phyloP scores from a whole-genome alignment of 2,329 filamentous ascomycete species.

The Calonectria pteridis region DNA sequence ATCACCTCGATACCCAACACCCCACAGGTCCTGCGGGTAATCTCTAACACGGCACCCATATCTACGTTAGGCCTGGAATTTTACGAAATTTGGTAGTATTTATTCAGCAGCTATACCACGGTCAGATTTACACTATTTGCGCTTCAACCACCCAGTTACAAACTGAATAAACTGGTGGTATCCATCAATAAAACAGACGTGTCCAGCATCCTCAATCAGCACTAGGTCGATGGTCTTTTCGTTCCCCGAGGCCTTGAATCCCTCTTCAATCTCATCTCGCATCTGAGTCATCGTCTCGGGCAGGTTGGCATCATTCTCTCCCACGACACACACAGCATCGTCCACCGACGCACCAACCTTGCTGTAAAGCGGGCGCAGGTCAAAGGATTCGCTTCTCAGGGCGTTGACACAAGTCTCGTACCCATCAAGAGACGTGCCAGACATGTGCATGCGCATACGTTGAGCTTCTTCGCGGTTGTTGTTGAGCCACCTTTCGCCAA shows the following conservation, averaged over 20 bases:
- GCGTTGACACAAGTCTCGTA: conserved; percentile 57
- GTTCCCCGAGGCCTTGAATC: conserved; percentile 45
- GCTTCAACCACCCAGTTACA: conserved; percentile 26
- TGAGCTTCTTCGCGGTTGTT: conserved; percentile 50
- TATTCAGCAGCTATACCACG: background rate
- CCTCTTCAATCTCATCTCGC: conserved; percentile 50
- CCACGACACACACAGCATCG: conserved; percentile 53
- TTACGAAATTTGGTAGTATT: background rate
- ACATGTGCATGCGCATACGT: conserved; percentile 53
- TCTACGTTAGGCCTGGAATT: background rate
- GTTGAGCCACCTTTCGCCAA: conserved; percentile 53
- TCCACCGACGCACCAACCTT: conserved; percentile 51
- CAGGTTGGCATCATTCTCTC: conserved; percentile 57
- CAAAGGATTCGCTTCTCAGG: conserved; percentile 52
- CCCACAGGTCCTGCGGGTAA: too few species aligned
- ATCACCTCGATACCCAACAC: too few species aligned
- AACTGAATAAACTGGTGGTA: conserved; percentile 46
- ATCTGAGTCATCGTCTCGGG: conserved; percentile 54
- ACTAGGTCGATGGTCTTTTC: conserved; percentile 46
- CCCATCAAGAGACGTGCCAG: conserved; percentile 53
- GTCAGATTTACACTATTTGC: background rate
- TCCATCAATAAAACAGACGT: conserved; percentile 55
- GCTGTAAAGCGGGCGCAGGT: conserved; percentile 51
- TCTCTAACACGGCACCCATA: background rate
- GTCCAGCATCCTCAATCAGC: conserved; percentile 52